Conservation (phyloP, 1,139 yeast genomes). For the Cylindricascospora bacillispora region DNA sequence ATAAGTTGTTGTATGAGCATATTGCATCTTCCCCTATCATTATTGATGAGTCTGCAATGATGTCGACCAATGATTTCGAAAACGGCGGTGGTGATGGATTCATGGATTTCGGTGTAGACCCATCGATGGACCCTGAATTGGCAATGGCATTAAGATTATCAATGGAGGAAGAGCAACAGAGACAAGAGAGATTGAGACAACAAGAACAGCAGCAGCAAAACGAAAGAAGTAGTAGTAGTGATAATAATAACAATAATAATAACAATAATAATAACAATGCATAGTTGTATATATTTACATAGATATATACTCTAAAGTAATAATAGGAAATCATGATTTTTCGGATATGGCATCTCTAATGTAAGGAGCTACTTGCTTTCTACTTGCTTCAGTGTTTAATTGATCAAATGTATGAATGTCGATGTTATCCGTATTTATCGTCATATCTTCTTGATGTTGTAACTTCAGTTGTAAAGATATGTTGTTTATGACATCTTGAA, state of each 20-base stretch:
- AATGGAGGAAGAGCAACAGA: constrained; percentile 32
- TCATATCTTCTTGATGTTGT: neutral
- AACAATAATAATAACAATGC: no score
- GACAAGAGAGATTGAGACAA: constrained; percentile 28
- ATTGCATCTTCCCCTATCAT: constrained; percentile 24
- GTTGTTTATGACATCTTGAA: neutral
- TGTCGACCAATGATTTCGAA: constrained; percentile 24
- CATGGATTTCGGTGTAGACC: constrained; percentile 62
- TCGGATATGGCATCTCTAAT: constrained; percentile 14
- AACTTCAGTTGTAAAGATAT: neutral
- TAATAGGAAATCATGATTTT: no score
- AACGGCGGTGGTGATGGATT: constrained; percentile 29
- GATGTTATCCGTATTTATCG: constrained; percentile 8
- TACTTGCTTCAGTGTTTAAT: constrained; percentile 45
- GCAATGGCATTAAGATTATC: constrained; percentile 67
- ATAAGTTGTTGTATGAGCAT: constrained; percentile 40
- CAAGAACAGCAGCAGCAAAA: constrained; percentile 10
- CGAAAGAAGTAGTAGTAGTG: neutral
- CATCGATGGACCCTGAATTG: constrained; percentile 91
- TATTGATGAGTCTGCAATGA: constrained; percentile 25
- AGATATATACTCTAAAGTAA: no score
- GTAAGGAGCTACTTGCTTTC: constrained; percentile 77
- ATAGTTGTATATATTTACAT: no score
- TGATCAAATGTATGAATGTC: constrained; percentile 41
- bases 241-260: neutral